A percentile compares a stretch with the other conserved stretches of the same genome.
Evolutionary conservation across 257 asterid genomes (phyloP).

Genomic region (Jaltomata sinuosa): DNA sequence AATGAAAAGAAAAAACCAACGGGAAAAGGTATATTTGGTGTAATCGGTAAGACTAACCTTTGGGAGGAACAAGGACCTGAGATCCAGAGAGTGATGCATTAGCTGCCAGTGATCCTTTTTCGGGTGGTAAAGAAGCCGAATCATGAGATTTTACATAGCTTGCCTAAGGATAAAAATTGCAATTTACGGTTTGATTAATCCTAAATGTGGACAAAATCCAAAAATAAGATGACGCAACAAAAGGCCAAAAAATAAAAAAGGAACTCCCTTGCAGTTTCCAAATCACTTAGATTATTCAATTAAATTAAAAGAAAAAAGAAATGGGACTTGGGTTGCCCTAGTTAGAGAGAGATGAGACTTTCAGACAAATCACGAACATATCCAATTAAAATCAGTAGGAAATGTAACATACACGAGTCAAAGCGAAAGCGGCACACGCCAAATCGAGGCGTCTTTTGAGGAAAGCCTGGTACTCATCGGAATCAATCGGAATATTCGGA

Average conservation of each 20-base stretch:
- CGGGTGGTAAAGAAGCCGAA: conserved; percentile 25
- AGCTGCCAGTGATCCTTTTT: conserved; percentile 34
- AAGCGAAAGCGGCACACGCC: conserved; percentile 95
- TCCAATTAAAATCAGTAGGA: background rate
- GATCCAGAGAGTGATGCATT: conserved; percentile 26
- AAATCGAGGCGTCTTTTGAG: conserved; percentile 72
- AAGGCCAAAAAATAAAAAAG: background rate
- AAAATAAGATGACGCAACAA: background rate
- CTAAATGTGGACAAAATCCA: background rate
- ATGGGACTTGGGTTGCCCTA: background rate
- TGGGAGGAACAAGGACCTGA: conserved; percentile 22
- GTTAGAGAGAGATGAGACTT: too few species aligned
- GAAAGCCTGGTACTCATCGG: conserved; percentile 55
- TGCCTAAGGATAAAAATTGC: conserved; percentile 27
- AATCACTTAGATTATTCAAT: background rate
- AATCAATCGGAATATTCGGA: conserved; percentile 32
- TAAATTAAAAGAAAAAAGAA: background rate
- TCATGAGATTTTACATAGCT: conserved; percentile 34
- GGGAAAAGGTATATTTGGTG: background rate
- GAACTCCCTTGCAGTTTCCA: background rate
- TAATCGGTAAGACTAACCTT: conserved; percentile 20
- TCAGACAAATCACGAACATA: too few species aligned
- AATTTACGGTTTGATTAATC: background rate
- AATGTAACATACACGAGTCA: conserved; percentile 44
- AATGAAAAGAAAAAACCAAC: background rate